These are phyloP conservation scores for Fragaria vesca DNA, from an alignment of 306 rosid species.

Conservation along the genomic window DNA sequence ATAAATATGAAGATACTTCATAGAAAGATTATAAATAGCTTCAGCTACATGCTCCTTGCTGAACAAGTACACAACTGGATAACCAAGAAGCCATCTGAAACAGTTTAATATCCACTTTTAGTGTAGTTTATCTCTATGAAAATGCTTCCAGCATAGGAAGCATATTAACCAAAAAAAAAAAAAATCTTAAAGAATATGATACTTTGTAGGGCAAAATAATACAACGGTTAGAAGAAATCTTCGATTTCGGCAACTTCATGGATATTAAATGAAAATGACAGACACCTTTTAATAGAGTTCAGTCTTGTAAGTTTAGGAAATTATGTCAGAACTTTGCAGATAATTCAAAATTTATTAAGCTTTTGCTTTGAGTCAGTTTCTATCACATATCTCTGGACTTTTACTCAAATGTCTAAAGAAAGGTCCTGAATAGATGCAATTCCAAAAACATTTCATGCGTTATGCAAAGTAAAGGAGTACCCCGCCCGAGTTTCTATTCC, in stretches of 20 bases:
- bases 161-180: not conserved
- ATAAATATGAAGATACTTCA: constrained; percentile 73
- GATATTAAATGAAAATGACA: not conserved
- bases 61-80: constrained; percentile 75
- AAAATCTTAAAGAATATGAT: not conserved
- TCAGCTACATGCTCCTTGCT: constrained; percentile 65
- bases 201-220: not conserved
- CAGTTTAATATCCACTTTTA: constrained; percentile 30
- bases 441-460: not conserved
- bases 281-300: not conserved
- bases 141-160: not conserved
- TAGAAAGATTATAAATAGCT: constrained; percentile 70
- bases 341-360: not conserved
- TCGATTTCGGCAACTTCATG: not conserved
- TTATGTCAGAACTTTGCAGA: not conserved
- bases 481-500: no score
- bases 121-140: not conserved
- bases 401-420: not conserved
- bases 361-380: not conserved
- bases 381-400: not conserved
- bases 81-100: constrained; percentile 93
- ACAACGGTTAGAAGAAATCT: not conserved
- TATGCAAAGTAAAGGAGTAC: no score
- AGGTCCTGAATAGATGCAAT: not conserved
- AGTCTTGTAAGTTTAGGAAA: not conserved